A percentile compares a stretch with the other conserved stretches of the same genome.
Conservation (phyloP, 164 flowering plant species). For the Vitis amurensis region DNA sequence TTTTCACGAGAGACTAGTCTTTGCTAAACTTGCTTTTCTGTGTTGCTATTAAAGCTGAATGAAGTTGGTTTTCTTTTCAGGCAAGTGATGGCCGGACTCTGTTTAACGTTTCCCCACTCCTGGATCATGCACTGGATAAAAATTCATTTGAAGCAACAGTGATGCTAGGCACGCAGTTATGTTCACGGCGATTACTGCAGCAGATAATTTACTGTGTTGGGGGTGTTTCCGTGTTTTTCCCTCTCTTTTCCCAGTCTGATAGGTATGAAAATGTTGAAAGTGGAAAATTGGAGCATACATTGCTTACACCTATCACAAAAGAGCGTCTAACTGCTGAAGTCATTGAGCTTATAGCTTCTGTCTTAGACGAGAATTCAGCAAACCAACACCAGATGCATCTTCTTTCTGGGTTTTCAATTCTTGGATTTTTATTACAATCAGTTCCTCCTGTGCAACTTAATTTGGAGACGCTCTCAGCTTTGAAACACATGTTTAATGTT, state of each 20-base stretch:
- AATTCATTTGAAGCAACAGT: conserved; percentile 67
- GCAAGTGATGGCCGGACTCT: conserved; percentile 77
- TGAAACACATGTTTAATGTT: conserved; percentile 77
- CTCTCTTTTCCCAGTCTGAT: conserved; percentile 78
- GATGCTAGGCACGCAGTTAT: conserved; percentile 74
- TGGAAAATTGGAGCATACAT: conserved; percentile 34
- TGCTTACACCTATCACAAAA: conserved; percentile 55
- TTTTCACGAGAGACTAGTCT: background rate
- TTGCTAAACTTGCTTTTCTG: conserved; percentile 5
- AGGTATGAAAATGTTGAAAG: conserved; percentile 48
- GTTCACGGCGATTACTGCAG: conserved; percentile 90
- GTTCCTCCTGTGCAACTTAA: conserved; percentile 80
- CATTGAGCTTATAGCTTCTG: conserved; percentile 86
- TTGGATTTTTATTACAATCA: conserved; percentile 88
- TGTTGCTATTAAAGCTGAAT: background rate
- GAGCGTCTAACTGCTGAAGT: conserved; percentile 81
- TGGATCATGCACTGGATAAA: conserved; percentile 60
- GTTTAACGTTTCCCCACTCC: conserved; percentile 72
- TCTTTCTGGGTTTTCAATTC: conserved; percentile 83
- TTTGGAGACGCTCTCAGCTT: conserved; percentile 80
- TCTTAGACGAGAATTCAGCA: conserved; percentile 82
- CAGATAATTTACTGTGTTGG: conserved; percentile 97
- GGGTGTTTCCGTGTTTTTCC: conserved; percentile 97
- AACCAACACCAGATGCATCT: conserved; percentile 98
- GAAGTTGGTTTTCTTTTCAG: conserved; percentile 40